Base-by-base conservation (phyloP, 2,329 filamentous ascomycete genomes). In the Myriosclerotinia scirpicola region DNA sequence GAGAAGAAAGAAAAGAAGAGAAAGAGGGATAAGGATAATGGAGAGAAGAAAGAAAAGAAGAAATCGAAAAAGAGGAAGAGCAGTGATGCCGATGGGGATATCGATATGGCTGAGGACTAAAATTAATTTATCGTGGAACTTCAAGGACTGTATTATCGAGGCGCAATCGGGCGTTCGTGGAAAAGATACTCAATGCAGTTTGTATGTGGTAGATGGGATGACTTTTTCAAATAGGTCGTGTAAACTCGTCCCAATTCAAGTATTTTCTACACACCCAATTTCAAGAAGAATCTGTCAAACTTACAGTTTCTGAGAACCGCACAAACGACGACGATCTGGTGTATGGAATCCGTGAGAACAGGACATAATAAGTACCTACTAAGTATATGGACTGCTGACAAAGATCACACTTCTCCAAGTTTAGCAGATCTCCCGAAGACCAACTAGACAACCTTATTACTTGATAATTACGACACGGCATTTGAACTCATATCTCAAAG, bases 1-100 rank as follows among this genome's bases (percentile, higher is more conserved):
- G 83, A 82, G 62, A 78, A 77, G 66, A 79, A 80, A 71, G 82
- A 84, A 72, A 83, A 83, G 75, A 87, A 84, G 75, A 79, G 74
- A 67, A 76, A 69, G 40, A 71, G 70, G 8, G 72, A 71, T 20
- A 71, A 70, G 15, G 71, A 68, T 12, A 68, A 67, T 6, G 68
- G 73, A 34, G 73, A 73, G 67, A 73, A 71, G 64, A 73, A 71
- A 59, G 70, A 71, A 65, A 68, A 68, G 46, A 69, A 70, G 54
- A 69, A 70, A 34, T 67, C 67, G 58, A 62, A 64, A 66, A 64
- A 68, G 56, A 59, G 38, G 52, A 66, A 62, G 56, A 67, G 53
- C 34, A 69, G 66, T 61, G 68, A 71, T 3, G 63, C 34, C 22
- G 58, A 61, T 61, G 58, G 58, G 9, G 58, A 61, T 50, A 50